A percentile compares a stretch with the other conserved stretches of the same genome.
These are phyloP conservation scores for Puccinia polysora DNA, from an alignment of 1,284 basidiomycete species.

Conservation along the genomic window DNA sequence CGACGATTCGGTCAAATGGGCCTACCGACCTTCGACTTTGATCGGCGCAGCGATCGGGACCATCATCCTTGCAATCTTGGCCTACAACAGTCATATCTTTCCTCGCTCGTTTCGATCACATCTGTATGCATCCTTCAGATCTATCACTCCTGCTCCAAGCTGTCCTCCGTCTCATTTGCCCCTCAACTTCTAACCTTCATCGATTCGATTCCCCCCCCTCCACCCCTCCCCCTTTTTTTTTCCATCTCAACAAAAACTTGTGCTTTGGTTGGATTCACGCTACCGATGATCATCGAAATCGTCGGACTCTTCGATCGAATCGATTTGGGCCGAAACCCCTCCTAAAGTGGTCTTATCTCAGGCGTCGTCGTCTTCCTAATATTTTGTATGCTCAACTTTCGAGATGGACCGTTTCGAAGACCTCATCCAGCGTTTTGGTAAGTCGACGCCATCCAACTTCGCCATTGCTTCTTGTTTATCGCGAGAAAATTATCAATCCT, in stretches of 20 bases:
- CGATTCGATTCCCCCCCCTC: background rate
- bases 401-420: constrained; percentile 72
- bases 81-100: constrained; percentile 40
- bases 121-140: constrained; percentile 4
- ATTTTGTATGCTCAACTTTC: constrained; percentile 77
- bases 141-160: background rate
- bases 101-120: constrained; percentile 41
- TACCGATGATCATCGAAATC: no score
- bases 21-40: constrained; percentile 29
- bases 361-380: constrained; percentile 51
- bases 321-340: no score
- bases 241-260: background rate
- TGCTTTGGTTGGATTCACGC: no score
- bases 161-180: background rate
- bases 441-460: background rate
- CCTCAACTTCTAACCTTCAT: background rate
- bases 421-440: constrained; percentile 60
- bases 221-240: background rate
- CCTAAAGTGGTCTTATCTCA: constrained; percentile 32
- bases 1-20: constrained; percentile 44
- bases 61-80: constrained; percentile 17
- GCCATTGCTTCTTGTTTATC: background rate
- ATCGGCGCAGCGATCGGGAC: constrained; percentile 34
- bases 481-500: background rate
- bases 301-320: no score